Conservation (phyloP, 2,329 filamentous ascomycete species). For the Plenodomus tracheiphilus region DNA sequence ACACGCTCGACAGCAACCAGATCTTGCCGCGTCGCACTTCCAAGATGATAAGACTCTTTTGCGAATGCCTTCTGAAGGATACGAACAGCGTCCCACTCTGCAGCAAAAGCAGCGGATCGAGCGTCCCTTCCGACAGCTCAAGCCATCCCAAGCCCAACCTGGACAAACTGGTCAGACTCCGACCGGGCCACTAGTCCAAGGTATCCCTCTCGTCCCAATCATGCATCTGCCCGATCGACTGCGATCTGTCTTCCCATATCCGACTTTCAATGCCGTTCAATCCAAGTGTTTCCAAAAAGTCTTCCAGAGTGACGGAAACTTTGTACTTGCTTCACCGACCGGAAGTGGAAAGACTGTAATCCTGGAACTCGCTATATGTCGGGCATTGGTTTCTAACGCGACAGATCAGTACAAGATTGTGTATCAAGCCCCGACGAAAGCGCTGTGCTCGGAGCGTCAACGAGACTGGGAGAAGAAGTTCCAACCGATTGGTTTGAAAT, state of each 20-base stretch:
- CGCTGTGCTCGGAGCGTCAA: conserved; percentile 75
- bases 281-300: conserved; percentile 73
- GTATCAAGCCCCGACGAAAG: conserved; percentile 84
- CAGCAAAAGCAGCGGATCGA: not conserved
- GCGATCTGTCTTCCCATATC: conserved; percentile 70
- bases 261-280: conserved; percentile 79
- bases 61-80: not conserved
- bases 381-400: conserved; percentile 61
- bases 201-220: conserved; percentile 63
- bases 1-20: not conserved
- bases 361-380: conserved; percentile 80
- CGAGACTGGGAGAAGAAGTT: conserved; percentile 81
- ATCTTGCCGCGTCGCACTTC: not conserved
- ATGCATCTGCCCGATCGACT: conserved; percentile 70
- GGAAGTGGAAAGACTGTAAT: conserved; percentile 84
- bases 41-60: not conserved
- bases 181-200: conserved; percentile 53
- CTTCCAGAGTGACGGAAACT: conserved; percentile 71
- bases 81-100: not conserved
- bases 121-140: not conserved
- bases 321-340: conserved; percentile 80
- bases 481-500: conserved; percentile 65
- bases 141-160: not conserved
- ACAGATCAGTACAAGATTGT: conserved; percentile 74
- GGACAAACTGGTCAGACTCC: not conserved